Base-by-base conservation (phyloP, 805 yeast genomes). In the Candida awuae region DNA sequence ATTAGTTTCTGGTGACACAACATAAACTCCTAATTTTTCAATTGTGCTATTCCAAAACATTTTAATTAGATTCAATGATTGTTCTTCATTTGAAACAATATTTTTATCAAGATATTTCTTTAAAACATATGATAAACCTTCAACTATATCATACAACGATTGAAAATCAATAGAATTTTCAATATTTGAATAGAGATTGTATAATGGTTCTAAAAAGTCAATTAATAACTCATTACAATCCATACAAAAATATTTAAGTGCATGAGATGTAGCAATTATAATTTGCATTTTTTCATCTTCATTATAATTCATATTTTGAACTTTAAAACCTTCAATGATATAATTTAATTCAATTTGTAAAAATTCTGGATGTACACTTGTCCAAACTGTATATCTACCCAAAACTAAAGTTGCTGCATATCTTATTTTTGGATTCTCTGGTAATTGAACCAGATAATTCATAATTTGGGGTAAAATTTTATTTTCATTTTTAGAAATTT, bases 301-400 rank as follows among this genome's bases (percentile, higher is more conserved):
- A 10, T 32, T 37, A 27, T 42, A 39, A 23, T 35, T 35, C 6
- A 26, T 17, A 33, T 37, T 26, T 27, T 50, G 54, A 27, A 51
- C 42, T 32, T 54, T 55, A 51, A 86, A 82, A 0, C 96, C 95
- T 43, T 68, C 70, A 41, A 81, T 81, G 46, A 94, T 85, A 57
- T 87, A 92, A 46, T 81, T 78, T 41, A 92, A 68, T 58, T 88
- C 95, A 34, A 77, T 71, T 58, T 84, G 92, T 43, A 94, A 66
- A 50, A 69, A 81, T 45, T 83, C 80, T 4, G 94, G 87, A 60
- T 92, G 94, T 48, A 76, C 71, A 4, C 87, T 67, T 0, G 97
- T 85, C 97, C 98, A 92, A 62, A 83, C 86, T 2, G 97, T 84
- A 59, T 92, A 92, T 51, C 98, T 71, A n/a, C 98, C 97, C 29